Conservation (phyloP, 2,329 filamentous ascomycete species). For the Scorias spongiosa region DNA sequence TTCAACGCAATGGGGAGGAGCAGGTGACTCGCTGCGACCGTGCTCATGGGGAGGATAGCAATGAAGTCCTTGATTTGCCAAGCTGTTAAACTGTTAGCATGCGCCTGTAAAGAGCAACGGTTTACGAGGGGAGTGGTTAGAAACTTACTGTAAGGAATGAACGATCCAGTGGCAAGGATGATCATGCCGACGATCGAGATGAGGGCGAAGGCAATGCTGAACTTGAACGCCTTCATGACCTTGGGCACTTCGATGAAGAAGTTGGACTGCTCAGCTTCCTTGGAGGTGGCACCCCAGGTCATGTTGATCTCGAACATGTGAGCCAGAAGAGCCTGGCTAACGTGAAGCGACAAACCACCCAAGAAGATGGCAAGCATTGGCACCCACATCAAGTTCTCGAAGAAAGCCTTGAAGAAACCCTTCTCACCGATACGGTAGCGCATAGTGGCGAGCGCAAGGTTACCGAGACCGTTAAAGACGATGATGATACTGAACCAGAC, state of each 20-base stretch:
- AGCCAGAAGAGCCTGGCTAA: slow-evolving; percentile 61
- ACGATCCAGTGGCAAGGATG: slow-evolving; percentile 45
- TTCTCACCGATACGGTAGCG: slow-evolving; percentile 46
- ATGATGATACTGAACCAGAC: slow-evolving; percentile 48
- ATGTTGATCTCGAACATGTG: slow-evolving; percentile 82
- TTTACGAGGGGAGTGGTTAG: background rate
- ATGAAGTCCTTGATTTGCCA: slow-evolving; percentile 36
- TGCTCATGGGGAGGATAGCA: slow-evolving; percentile 61
- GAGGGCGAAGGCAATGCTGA: slow-evolving; percentile 47
- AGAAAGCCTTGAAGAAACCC: slow-evolving; percentile 33
- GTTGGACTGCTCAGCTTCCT: slow-evolving; percentile 66
- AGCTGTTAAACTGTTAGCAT: slow-evolving; percentile 9
- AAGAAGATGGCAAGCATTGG: slow-evolving; percentile 63
- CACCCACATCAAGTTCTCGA: slow-evolving; percentile 48
- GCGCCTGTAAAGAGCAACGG: background rate
- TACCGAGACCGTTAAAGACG: slow-evolving; percentile 49
- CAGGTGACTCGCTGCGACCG: slow-evolving; percentile 53
- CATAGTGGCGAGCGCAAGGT: slow-evolving; percentile 44
- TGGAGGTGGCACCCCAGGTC: slow-evolving; percentile 71
- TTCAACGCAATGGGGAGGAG: slow-evolving; percentile 59
- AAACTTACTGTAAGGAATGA: slow-evolving; percentile 39
- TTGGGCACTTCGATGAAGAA: slow-evolving; percentile 76
- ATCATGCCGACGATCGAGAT: slow-evolving; percentile 47
- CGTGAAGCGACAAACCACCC: slow-evolving; percentile 65
- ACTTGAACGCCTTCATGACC: slow-evolving; percentile 67